Evolutionary conservation across 495 filamentous ascomycete species (phyloP), one percentile per base, ranked within the genome.

Genomic region (Xylaria longipes): DNA sequence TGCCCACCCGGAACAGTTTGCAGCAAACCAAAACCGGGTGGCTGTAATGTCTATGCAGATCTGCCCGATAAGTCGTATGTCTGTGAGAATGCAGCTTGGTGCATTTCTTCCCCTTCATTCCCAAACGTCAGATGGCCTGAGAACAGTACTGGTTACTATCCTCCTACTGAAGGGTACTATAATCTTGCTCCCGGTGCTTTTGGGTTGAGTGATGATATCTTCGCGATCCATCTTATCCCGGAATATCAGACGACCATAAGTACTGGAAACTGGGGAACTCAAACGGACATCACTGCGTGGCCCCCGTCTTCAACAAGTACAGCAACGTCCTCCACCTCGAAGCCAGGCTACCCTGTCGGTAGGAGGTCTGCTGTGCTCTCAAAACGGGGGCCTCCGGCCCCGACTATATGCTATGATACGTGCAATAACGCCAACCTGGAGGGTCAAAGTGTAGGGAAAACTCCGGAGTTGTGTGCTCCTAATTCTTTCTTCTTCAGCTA

Each of bases 1-100:
- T 93, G 91, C 71, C 65, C 78, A 11, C 89, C 91, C 12, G 91
- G 91, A 1, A 88, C 71, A 17, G 79, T 93, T 27, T 94, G 91
- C 78, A 79, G 78, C 50, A 78, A 79, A 70, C 81, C 86, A 1
- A 85, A 83, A 72, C 81, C 83, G 0, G 76, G 50, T 7, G 76
- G 78, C 35, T 92, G 90, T 75, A 86, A 86, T 70, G 4, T 91
- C 22, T 89, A 85, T 75, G 81, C 80, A 12, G 84, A 85, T 45
- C 80, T 87, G 29, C 91, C 91, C 20, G 80, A 79, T 1, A 70
- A 79, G 33, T 73, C 80, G 17, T 93, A 87, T 69, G 50, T 84
- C 33, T 93, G 91, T 75, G 72, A 84, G 7, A 64, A 73, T 25
- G 83, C 85, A 1, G 65, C 80, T 5, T 84, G 88, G 63, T 93